Conservation (phyloP, 768 basidiomycete species). For the Phylloporus sp. region DNA sequence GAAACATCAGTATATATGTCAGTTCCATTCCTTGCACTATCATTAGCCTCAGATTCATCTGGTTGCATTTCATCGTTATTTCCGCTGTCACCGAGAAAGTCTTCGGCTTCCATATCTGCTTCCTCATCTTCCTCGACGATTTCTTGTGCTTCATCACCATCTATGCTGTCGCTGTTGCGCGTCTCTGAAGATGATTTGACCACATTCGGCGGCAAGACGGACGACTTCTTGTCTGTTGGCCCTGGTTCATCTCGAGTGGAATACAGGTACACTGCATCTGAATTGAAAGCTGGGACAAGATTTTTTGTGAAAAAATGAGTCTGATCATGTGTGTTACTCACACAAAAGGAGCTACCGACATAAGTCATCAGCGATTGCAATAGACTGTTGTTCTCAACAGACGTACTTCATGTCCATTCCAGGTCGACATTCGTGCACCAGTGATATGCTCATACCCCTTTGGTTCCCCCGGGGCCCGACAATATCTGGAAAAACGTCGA, state of each 20-base stretch:
- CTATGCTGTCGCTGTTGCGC: neutral
- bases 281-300: slow-evolving; percentile 56
- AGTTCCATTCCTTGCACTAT: slow-evolving; percentile 25
- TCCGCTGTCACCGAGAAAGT: slow-evolving; percentile 29
- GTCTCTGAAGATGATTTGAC: neutral
- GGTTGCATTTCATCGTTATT: slow-evolving; percentile 21
- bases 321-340: slow-evolving; percentile 32
- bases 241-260: slow-evolving; percentile 64
- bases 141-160: slow-evolving; percentile 2
- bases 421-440: slow-evolving; percentile 64
- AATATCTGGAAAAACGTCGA: slow-evolving; percentile 64
- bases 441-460: slow-evolving; percentile 61
- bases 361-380: slow-evolving; percentile 9
- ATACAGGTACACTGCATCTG: slow-evolving; percentile 69
- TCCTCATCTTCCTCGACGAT: slow-evolving; percentile 19
- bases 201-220: slow-evolving; percentile 29
- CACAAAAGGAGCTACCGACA: slow-evolving; percentile 56
- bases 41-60: slow-evolving; percentile 32
- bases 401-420: slow-evolving; percentile 72
- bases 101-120: slow-evolving; percentile 27
- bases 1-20: slow-evolving; percentile 38
- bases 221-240: slow-evolving; percentile 12
- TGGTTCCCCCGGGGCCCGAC: slow-evolving; percentile 32
- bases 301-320: slow-evolving; percentile 2
- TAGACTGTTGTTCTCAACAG: neutral